Conservation (phyloP, 2,329 filamentous ascomycete genomes). For the Chrysosporium keratinophilum region DNA sequence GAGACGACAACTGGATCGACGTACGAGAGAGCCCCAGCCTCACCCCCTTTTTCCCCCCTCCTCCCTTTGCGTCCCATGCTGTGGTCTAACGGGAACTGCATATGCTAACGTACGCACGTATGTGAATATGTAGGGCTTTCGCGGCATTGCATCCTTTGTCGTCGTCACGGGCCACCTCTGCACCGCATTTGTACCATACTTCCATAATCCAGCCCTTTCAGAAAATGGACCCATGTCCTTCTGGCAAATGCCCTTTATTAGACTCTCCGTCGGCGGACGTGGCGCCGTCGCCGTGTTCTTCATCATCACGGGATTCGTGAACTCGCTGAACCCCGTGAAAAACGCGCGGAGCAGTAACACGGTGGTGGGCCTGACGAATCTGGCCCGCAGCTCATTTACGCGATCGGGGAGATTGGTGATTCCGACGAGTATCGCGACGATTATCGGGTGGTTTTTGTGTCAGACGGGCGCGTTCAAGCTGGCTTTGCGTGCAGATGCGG, state of each 20-base stretch:
- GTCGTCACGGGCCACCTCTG: conserved; percentile 36
- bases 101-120: too few relatives aligned
- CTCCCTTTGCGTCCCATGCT: neutral
- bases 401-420: conserved; percentile 20
- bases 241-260: conserved; percentile 23
- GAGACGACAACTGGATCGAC: conserved; percentile 22
- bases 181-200: conserved; percentile 33
- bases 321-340: conserved; percentile 22
- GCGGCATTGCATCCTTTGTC: conserved; percentile 35
- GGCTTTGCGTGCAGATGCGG: conserved; percentile 19
- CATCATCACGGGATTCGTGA: conserved; percentile 26
- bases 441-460: conserved; percentile 21
- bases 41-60: neutral
- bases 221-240: conserved; percentile 17
- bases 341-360: conserved; percentile 20
- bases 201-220: conserved; percentile 28
- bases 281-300: conserved; percentile 24
- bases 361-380: conserved; percentile 18
- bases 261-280: conserved; percentile 21
- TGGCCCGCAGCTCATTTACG: conserved; percentile 20
- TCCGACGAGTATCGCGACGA: conserved; percentile 19
- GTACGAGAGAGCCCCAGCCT: conserved; percentile 10
- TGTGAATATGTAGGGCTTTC: conserved; percentile 30
- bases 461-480: conserved; percentile 20
- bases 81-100: too few relatives aligned